These are phyloP conservation scores for Sclerotinia glacialis DNA, from an alignment of 2,329 filamentous ascomycete species.

Conservation along the genomic window DNA sequence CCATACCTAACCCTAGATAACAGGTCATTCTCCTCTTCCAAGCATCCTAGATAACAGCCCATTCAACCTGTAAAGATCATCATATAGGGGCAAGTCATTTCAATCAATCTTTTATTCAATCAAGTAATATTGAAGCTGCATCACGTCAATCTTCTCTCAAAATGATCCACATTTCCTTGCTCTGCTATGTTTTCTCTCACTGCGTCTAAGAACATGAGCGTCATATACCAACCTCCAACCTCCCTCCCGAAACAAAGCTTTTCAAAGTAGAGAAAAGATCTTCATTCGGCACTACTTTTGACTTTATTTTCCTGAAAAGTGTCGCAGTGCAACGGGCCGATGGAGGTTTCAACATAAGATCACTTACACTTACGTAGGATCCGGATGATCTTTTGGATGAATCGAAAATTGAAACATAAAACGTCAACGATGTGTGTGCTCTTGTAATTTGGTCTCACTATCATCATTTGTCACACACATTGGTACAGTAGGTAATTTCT, in stretches of 20 bases:
- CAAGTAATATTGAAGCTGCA: background rate
- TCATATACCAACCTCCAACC: background rate
- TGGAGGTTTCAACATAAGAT: background rate
- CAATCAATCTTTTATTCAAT: background rate
- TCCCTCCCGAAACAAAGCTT: background rate
- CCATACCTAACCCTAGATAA: too few relatives aligned
- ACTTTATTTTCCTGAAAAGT: background rate
- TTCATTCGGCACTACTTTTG: background rate
- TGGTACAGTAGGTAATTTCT: background rate
- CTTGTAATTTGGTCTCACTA: background rate
- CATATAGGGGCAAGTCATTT: background rate
- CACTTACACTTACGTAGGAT: too few relatives aligned
- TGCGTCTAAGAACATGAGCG: background rate
- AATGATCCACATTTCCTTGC: background rate
- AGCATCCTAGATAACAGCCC: too few relatives aligned
- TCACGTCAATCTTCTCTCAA: background rate
- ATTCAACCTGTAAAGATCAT: background rate
- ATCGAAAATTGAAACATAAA: background rate
- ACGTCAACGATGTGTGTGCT: background rate
- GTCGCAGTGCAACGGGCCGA: background rate
- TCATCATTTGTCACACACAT: background rate
- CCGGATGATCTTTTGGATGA: background rate
- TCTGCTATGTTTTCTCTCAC: background rate
- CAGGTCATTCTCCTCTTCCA: too few relatives aligned
- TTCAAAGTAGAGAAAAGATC: background rate